Evolutionary conservation across 75 land plant genomes (phyloP), one percentile per base, ranked within the genome.

Genomic region (Picea sitchensis): DNA sequence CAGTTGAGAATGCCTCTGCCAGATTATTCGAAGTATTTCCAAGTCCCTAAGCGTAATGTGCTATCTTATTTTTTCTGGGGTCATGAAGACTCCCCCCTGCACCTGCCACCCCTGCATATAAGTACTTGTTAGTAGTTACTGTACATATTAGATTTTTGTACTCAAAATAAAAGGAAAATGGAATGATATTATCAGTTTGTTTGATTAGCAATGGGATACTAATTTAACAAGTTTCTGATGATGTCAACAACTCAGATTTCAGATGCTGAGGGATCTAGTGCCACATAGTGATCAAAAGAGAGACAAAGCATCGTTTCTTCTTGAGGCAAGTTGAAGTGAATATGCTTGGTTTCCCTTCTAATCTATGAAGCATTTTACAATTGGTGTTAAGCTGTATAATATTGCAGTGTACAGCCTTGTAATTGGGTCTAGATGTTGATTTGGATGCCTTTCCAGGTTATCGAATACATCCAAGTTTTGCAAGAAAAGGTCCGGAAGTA

Each of bases 221-320:
- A 44, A 71, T 20, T 6, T 11, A 71, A 44, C 54, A 44, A n/a
- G 74, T 71, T 71, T 20, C 54, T 21, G 41, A n/a, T 44, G 74
- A 20, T 71, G 47, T 18, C 44, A 71, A 71, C 59, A 26, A 79
- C 75, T 80, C 87, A 93, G 97, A 84, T 96, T 96, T 83, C 99
- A 96, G 80, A 91, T 88, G 73, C 54, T 96, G 82, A 82, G 98
- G 78, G 96, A 93, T 26, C 83, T 96, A 14, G 85, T 96, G 76
- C 99, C 99, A 41, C 85, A 96, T 59, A 85, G 92, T 85, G 99
- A 96, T 84, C 99, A 96, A 64, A 96, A 96, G 80, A 90, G 98
- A 81, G 99, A 96, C 74, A 96, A 95, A 74, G 99, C 99, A 17
- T 96, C 99, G 2, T 92, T 96, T 79, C 83, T 96, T 17, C 79